Evolutionary conservation across 306 rosid genomes (phyloP).

Genomic region (Castanospermum australe): DNA sequence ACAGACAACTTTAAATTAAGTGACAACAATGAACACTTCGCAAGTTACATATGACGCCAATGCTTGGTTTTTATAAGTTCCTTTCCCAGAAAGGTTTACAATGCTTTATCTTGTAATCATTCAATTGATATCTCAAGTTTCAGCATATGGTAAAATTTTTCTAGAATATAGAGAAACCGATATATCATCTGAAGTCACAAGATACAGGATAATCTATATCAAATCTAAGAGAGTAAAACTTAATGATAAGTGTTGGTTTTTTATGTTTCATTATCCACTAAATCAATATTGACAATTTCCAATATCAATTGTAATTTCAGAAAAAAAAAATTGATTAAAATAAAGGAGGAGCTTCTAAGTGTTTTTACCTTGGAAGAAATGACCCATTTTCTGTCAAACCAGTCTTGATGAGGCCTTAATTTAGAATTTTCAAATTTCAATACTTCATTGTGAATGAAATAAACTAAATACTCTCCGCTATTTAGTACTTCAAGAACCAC

Average conservation of each 20-base stretch:
- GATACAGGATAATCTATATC: neutral
- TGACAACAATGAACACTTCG: neutral
- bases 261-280: neutral
- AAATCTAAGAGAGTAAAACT: neutral
- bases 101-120: neutral
- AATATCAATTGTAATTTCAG: neutral
- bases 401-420: slow-evolving; percentile 52
- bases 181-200: neutral
- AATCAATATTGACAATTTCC: neutral
- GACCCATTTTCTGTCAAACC: slow-evolving; percentile 48
- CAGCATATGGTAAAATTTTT: slow-evolving; percentile 4
- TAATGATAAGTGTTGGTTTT: neutral
- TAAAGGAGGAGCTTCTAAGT: neutral
- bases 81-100: neutral
- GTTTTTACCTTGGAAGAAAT: slow-evolving; percentile 38
- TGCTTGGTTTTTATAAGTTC: neutral
- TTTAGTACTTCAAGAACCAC: slow-evolving; percentile 29
- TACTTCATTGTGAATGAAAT: slow-evolving; percentile 35
- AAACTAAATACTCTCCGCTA: slow-evolving; percentile 29
- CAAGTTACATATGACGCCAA: neutral
- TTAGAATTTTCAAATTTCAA: slow-evolving; percentile 24
- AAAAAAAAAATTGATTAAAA: neutral
- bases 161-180: neutral
- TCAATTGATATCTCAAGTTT: slow-evolving; percentile 1
- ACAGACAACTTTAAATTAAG: neutral